Evolutionary conservation across 1,284 basidiomycete species (phyloP), one percentile per base, ranked within the genome.

Genomic region (Trichosporon sp.): DNA sequence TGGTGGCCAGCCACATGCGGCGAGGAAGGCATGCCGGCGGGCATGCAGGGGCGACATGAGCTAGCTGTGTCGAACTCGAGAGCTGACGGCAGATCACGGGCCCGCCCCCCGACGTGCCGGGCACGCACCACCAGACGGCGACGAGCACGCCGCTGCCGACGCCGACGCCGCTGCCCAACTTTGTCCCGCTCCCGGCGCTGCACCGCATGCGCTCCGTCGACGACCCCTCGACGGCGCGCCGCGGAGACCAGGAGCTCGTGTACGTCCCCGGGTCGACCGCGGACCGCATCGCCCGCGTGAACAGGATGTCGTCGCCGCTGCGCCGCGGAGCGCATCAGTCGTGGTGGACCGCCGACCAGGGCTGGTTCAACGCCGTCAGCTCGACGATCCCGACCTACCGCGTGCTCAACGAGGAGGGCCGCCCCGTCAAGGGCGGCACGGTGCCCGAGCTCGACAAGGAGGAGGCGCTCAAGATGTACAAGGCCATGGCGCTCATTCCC

Each of bases 401-500:
- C 67, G 87, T 95, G 0, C 81, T 95, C 38, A 92, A 94, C 82
- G 90, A 91, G 60, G 84, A 87, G 70, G 92, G 92, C 3, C 84
- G 87, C 70, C 86, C 87, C 3, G 83, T 95, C 32, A 87, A 91
- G 31, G 91, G 89, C 1, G 92, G 90, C 18, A 85, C 88, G 68
- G 75, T 91, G 13, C 92, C 92, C 71, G 88, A 92, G 80, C 87
- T 94, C 71, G 88, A 90, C 76, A 86, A 90, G 80, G 86, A 87
- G 29, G 85, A 90, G 75, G 91, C 91, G n/a, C 86, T 87, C 65
- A 88, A 84, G 77, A 85, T 95, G 87, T 91, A 95, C 77, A 89
- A 91, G 80, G 86, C 89, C 68, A 95, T 95, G 92, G 88, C 89
- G 38, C 86, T 94, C 25, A 85, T 96, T 51, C 94, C 94, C 0